Evolutionary conservation across 2,329 filamentous ascomycete genomes (phyloP).

Genomic region (Aspergillus costaricaensis): DNA sequence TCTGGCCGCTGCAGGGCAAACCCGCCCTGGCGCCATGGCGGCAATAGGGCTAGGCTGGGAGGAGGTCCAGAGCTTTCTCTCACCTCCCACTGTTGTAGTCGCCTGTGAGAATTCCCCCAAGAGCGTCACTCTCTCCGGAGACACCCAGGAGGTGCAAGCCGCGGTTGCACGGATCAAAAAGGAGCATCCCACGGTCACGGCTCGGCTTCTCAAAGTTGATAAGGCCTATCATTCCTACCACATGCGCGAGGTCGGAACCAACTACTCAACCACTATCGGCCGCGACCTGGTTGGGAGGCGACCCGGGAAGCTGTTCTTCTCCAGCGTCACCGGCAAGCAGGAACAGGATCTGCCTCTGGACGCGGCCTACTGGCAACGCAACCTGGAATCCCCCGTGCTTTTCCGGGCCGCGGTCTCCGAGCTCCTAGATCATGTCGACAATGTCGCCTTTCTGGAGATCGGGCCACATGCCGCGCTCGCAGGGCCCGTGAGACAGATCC

Average conservation of each 20-base stretch:
- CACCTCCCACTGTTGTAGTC: constrained; percentile 6
- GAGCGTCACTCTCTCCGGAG: constrained; percentile 22
- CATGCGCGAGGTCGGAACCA: constrained; percentile 19
- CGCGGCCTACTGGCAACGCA: constrained; percentile 24
- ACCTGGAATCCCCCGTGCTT: constrained; percentile 23
- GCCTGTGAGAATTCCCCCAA: constrained; percentile 22
- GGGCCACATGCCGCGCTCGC: constrained; percentile 41
- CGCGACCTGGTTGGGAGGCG: neutral
- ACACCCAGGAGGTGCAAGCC: constrained; percentile 7
- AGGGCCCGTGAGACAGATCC: constrained; percentile 28
- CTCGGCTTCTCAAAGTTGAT: constrained; percentile 19
- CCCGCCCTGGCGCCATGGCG: constrained; percentile 12
- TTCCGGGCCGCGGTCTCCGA: constrained; percentile 18
- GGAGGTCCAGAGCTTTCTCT: constrained; percentile 11
- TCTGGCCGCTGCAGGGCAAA: constrained; percentile 10
- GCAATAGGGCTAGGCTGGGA: constrained; percentile 17
- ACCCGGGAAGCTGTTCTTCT: constrained; percentile 16
- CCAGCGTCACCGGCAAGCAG: constrained; percentile 13
- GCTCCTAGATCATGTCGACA: constrained; percentile 9
- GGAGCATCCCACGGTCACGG: constrained; percentile 7
- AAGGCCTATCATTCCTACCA: constrained; percentile 26
- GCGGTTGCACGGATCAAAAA: constrained; percentile 13
- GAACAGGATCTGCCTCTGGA: neutral
- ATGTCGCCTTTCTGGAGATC: constrained; percentile 32
- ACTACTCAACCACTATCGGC: constrained; percentile 3